Evolutionary conservation across 148 eudicot genomes (phyloP).

Genomic region (Vaccinium macrocarpon): DNA sequence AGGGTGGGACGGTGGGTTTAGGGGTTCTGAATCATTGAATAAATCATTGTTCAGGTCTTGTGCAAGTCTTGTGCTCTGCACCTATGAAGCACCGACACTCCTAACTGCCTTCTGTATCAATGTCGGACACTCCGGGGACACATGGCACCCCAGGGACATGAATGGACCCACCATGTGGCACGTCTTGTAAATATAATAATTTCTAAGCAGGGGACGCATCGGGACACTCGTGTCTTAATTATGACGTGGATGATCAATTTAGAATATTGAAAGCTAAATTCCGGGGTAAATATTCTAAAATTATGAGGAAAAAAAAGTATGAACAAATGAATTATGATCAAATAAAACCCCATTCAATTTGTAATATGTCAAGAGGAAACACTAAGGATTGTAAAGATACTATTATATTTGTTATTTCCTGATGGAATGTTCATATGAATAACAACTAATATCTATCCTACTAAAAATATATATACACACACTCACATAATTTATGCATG

Average conservation of each 20-base stretch:
- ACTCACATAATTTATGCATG: background rate
- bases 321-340: background rate
- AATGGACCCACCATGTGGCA: background rate
- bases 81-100: background rate
- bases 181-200: background rate
- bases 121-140: background rate
- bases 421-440: constrained; percentile 1
- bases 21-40: background rate
- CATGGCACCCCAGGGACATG: background rate
- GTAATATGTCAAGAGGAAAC: background rate
- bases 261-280: background rate
- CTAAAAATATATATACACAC: background rate
- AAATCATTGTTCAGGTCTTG: no score
- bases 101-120: background rate
- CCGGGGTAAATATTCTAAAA: background rate
- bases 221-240: no score
- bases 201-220: background rate
- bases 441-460: background rate
- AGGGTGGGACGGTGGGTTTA: background rate
- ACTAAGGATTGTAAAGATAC: background rate
- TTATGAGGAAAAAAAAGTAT: background rate
- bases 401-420: background rate
- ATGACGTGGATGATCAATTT: background rate
- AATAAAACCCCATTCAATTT: background rate
- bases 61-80: background rate